Evolutionary conservation across 352 stramenopile species (phyloP).

Genomic region (Globisporangium echinulatum): DNA sequence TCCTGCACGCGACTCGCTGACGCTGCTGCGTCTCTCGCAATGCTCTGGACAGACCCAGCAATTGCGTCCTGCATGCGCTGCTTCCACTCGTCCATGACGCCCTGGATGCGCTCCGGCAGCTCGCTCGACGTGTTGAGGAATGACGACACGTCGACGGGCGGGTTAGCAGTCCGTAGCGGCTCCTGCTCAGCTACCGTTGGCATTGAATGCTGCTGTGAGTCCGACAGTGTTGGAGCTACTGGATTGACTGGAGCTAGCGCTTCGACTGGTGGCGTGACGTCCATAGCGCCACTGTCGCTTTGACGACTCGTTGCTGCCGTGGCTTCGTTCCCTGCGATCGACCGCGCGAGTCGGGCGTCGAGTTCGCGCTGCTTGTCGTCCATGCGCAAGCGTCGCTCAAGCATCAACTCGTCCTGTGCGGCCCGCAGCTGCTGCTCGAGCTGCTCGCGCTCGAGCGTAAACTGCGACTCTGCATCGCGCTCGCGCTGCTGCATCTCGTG

Average conservation of each 20-base stretch:
- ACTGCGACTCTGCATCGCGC: conserved; percentile 19
- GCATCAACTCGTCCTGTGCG: conserved; percentile 46
- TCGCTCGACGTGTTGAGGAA: conserved; percentile 53
- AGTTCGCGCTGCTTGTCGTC: conserved; percentile 55
- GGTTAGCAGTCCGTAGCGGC: too few relatives aligned
- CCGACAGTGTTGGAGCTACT: neutral
- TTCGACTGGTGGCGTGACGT: too few relatives aligned
- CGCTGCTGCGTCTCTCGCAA: neutral
- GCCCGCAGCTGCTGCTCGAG: conserved; percentile 37
- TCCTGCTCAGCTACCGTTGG: too few relatives aligned
- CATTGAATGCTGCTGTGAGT: too few relatives aligned
- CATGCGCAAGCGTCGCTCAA: conserved; percentile 44
- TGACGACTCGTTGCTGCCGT: too few relatives aligned
- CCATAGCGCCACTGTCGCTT: too few relatives aligned
- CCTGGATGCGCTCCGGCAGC: conserved; percentile 44
- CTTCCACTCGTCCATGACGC: conserved; percentile 64
- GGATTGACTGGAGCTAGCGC: too few relatives aligned
- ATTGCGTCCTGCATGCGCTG: conserved; percentile 41
- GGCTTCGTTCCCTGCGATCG: neutral
- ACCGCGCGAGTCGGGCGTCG: conserved; percentile 32
- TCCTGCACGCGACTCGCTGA: too few relatives aligned
- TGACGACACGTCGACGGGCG: conserved; percentile 29
- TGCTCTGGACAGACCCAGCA: conserved; percentile 13
- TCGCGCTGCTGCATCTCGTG: conserved; percentile 34
- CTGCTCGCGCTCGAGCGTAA: conserved; percentile 27